Base-by-base conservation (phyloP, 257 asterid genomes). In the Buddleja alternifolia region DNA sequence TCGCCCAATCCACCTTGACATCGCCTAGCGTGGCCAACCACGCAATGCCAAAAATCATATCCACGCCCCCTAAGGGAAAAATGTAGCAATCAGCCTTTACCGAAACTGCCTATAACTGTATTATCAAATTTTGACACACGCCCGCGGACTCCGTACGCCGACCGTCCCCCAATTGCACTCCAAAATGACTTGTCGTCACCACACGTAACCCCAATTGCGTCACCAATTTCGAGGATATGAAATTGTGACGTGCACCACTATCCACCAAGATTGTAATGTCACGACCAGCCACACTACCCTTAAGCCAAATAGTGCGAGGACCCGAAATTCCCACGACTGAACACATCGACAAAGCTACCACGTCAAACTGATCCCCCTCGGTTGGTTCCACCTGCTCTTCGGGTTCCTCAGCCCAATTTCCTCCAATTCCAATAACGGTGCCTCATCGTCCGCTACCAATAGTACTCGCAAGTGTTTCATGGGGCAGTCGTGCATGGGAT, bases 191-290 rank as follows among this genome's bases (percentile, higher is more conserved):
- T 20, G 57, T 51, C 57, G 16, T 51, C 19, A 1, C 57, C 23
- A 20, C 19, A 10, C 21, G 16, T 21, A 51, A 20, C 7, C 57
- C 19, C 15, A 51, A 20, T 51, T 7, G 9, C 2, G 57, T 7
- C 16, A 51, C 57, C 57, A 51, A 51, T 14, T 15, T 9, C 7
- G 57, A 51, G 15, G 57, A 51, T 14, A 51, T 51, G 57, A 51
- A 51, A 17, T 51, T 51, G 21, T 51, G 57, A 21, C 57, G 10
- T 11, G 57, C 57, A 20, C 57, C 57, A 51, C 57, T 51, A 51
- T 51, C 57, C 10, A 51, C 15, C 57, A 51, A 21, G 8, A 51
- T 17, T 21, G 20, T 51, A 15, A 51, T 20, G 19, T 16, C 15
- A 10, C 57, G 7, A 7, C 57, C 57, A 7, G 10, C 15, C 57